Percentiles rank a stretch among this genome's conserved stretches.
Conservation (phyloP, 2,329 filamentous ascomycete genomes). For the Aspergillus thermomutatus region DNA sequence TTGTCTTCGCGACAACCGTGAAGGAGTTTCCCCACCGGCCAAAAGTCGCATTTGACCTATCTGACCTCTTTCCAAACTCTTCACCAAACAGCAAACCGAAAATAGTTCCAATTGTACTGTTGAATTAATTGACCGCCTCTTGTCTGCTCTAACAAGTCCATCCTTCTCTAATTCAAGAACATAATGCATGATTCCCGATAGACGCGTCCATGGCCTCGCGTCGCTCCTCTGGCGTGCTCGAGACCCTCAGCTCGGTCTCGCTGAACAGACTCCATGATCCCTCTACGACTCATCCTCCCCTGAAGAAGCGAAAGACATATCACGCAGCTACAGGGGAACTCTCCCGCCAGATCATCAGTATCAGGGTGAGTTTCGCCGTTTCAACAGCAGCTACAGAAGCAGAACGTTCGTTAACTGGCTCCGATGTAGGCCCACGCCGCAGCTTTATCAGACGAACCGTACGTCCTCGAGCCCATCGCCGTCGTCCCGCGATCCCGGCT, state of each 20-base stretch:
- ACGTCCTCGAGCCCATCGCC: conserved; percentile 35
- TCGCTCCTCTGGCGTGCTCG: conserved; percentile 27
- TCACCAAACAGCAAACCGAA: neutral
- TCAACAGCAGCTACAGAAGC: neutral
- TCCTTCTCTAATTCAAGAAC: neutral
- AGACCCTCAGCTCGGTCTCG: conserved; percentile 24
- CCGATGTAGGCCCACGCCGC: conserved; percentile 31
- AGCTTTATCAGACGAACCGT: conserved; percentile 33
- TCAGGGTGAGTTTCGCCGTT: conserved; percentile 25
- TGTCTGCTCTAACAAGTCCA: neutral
- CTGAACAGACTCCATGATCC: conserved; percentile 29
- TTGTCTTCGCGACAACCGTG: conserved; percentile 3
- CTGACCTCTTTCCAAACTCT: too few species aligned
- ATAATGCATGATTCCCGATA: conserved; percentile 15
- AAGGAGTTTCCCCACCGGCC: neutral
- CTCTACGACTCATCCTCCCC: conserved; percentile 16
- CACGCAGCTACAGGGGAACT: conserved; percentile 16
- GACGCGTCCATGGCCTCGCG: conserved; percentile 37
- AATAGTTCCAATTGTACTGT: neutral
- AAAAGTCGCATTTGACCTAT: neutral
- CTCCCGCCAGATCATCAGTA: conserved; percentile 23
- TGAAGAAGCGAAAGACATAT: conserved; percentile 35
- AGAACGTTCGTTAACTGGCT: neutral
- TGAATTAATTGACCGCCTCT: neutral
- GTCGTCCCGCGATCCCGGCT: conserved; percentile 35